Base-by-base conservation (phyloP, 2,329 filamentous ascomycete species). In the Pyrenophora tritici-repentis region DNA sequence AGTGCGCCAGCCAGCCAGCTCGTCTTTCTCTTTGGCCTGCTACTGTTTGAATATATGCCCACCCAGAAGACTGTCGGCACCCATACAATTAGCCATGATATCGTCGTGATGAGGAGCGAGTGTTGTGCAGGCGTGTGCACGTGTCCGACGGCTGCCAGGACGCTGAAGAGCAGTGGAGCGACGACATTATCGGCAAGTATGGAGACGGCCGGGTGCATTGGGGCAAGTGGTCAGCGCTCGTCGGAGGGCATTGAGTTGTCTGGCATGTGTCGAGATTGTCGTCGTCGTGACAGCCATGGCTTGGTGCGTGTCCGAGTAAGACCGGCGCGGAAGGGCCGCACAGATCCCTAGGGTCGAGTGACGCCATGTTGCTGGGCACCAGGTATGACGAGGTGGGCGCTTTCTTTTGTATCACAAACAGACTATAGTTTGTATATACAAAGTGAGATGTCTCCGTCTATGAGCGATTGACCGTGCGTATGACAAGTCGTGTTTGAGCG, bases 61-160 rank as follows among this genome's bases (percentile, higher is more conserved):
- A 68, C 64, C 35, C 64, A 67, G 9, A 72, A 53, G 5, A 70
- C 61, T 3, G 66, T 64, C 20, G 64, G 68, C 16, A 72, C 53
- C 61, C 75, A 78, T 56, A 78, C 60, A 20, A 68, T 45, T 10
- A 68, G 61, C 77, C 77, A 80, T 9, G 77, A 75, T 16, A 71
- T 61, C 5, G 76, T 68, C 22, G 73, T 72, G 47, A 75, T 73
- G 56, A 78, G 69, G 35, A 80, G 72, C 38, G 73, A 72, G 59
- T 78, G 75, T 42, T 70, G 63, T 14, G 66, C 56, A 1, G 75
- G 72, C 12, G 66, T 70, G 48, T 68, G 67, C 32, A 73, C 55
- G 40, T 69, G 61, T 20, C 71, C 63, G 56, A 73, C 55, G 10
- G 71, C 54, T 18, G 68, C 70, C 47, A 73, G 61, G 56, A 73